Conservation (phyloP, 768 basidiomycete genomes). For the Mycena leptocephala region DNA sequence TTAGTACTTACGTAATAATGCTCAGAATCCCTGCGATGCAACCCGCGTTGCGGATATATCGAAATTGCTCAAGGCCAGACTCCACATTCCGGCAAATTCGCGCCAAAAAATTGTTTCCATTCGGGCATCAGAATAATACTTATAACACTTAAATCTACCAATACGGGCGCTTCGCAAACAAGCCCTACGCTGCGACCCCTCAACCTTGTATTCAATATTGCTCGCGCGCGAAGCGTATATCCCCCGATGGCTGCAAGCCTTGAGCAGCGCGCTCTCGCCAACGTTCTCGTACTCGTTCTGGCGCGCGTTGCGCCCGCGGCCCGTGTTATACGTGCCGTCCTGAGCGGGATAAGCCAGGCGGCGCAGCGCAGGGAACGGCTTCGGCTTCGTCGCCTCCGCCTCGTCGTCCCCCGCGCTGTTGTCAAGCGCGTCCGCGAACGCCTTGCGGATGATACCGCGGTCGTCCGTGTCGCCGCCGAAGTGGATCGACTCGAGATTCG, state of each 20-base stretch:
- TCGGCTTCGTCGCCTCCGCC: background rate
- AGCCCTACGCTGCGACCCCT: background rate
- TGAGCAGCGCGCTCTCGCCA: background rate
- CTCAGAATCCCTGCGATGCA: too few species aligned
- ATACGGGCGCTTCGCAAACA: background rate
- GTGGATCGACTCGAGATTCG: constrained; percentile 2
- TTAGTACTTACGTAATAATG: too few species aligned
- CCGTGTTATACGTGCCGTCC: background rate
- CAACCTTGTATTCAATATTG: background rate
- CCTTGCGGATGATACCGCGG: background rate
- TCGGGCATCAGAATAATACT: too few species aligned
- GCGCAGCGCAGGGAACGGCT: background rate
- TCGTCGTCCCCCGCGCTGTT: background rate
- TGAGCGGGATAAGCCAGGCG: background rate
- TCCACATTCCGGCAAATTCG: too few species aligned
- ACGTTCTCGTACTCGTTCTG: background rate
- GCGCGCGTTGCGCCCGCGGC: background rate
- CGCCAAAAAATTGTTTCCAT: too few species aligned
- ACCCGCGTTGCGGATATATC: too few species aligned
- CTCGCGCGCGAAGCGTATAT: background rate
- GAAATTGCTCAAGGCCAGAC: too few species aligned
- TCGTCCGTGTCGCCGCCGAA: constrained; percentile 20
- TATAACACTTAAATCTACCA: background rate
- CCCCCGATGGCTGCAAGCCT: background rate
- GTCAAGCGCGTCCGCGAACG: background rate